Evolutionary conservation across 2,329 filamentous ascomycete genomes (phyloP).

Genomic region (Penicillium sp.): DNA sequence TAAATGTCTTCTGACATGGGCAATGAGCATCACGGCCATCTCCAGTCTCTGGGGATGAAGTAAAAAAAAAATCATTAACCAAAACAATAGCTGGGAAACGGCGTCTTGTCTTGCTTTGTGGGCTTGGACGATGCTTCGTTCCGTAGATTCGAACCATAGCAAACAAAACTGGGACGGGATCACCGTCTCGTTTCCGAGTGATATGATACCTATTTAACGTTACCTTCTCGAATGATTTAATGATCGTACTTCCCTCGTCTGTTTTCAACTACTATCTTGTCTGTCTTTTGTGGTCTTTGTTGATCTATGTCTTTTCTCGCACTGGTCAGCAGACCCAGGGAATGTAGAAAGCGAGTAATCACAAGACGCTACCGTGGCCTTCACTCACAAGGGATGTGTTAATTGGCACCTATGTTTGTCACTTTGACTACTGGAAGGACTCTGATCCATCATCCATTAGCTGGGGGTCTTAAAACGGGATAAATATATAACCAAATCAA

Average conservation of each 20-base stretch:
- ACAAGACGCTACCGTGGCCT: too few relatives aligned
- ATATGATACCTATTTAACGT: conserved; percentile 32
- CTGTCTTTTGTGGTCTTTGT: too few relatives aligned
- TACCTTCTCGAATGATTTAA: conserved; percentile 25
- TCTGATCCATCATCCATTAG: too few relatives aligned
- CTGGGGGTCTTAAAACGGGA: too few relatives aligned
- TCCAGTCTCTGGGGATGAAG: conserved; percentile 12
- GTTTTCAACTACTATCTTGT: conserved; percentile 4
- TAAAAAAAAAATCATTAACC: conserved; percentile 24
- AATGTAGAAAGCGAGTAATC: too few relatives aligned
- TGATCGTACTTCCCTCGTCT: conserved; percentile 18
- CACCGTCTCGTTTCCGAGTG: conserved; percentile 27
- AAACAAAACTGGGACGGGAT: conserved; percentile 26
- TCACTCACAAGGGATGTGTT: too few relatives aligned
- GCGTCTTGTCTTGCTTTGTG: conserved; percentile 37
- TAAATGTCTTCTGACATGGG: conserved; percentile 34
- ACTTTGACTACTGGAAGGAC: too few relatives aligned
- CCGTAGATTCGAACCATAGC: conserved; percentile 32
- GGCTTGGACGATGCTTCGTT: conserved; percentile 32
- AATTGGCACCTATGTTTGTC: too few relatives aligned
- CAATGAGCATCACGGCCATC: conserved; percentile 15
- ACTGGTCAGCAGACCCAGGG: too few relatives aligned
- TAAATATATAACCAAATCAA: too few relatives aligned
- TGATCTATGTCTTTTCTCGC: too few relatives aligned
- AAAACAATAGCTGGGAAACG: conserved; percentile 31